Base-by-base conservation (phyloP, 352 stramenopile genomes). In the Globisporangium heterothallicum region DNA sequence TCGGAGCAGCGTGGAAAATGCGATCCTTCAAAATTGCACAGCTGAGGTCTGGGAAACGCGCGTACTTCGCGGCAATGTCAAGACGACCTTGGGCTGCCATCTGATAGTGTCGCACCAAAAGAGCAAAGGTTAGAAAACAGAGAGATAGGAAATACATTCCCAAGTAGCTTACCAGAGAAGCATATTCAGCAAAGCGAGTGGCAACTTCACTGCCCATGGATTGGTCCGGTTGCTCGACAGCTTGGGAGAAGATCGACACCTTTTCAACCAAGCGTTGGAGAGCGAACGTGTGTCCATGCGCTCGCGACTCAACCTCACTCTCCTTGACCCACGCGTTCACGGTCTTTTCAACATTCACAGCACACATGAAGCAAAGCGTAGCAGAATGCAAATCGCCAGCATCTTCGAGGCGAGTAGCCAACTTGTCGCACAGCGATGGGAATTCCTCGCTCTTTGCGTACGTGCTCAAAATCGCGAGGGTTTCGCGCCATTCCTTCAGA, bases 401-500 rank as follows among this genome's bases (percentile, higher is more conserved):
- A 0, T 47, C 66, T 69, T 99, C 93, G 8, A 99, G 77, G 35
- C 89, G 72, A 29, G 84, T 79, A 18, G 93, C 96, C 14, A 99
- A 72, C 26, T 88, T 84, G 56, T 98, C 90, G 59, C 96, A 99
- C 24, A 99, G 80, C 26, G 61, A 73, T 30, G 94, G 88, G 59
- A 99, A 99, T 71, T 99, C 92, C 42, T 99, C 94, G 42, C 86
- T 96, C 66, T 98, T 97, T 19, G 86, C 94, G 70, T 99, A 99
- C 2, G 96, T 99, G 22, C 86, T 97, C 41, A 99, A 63, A 51
- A 99, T 98, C 4, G 97, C 96, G 22, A 99, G 65, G 16, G 97
- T 99, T 63, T 99, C 95, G 49, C 89, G 84, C 97, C 97, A 99
- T 41, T 97, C 91, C 14, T 61, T 58, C n/a, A 97, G 71, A 57